phyloP scores from a whole-genome alignment of 2,329 filamentous ascomycete species.

The Alternaria tenuissima region DNA sequence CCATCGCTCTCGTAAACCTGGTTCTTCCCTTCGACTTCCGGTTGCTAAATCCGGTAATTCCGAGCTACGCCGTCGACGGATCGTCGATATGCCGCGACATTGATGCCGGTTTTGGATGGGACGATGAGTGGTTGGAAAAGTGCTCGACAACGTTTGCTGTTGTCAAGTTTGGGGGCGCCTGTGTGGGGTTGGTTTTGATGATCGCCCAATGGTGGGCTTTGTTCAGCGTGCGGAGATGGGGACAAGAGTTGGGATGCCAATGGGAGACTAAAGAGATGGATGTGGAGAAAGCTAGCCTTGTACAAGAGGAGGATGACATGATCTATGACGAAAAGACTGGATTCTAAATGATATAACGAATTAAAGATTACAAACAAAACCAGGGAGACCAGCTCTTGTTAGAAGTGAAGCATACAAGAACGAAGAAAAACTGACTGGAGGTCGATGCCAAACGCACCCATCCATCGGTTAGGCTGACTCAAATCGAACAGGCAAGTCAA shows the following conservation, averaged over 20 bases:
- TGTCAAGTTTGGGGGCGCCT: slow-evolving; percentile 33
- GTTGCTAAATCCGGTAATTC: slow-evolving; percentile 32
- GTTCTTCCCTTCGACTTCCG: slow-evolving; percentile 32
- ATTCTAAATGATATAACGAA: slow-evolving; percentile 18
- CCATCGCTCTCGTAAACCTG: slow-evolving; percentile 36
- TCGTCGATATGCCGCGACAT: slow-evolving; percentile 37
- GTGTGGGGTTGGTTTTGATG: slow-evolving; percentile 36
- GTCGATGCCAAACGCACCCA: background rate
- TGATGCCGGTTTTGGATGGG: slow-evolving; percentile 38
- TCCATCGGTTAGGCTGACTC: background rate
- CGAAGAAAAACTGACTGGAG: background rate
- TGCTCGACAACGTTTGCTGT: slow-evolving; percentile 39
- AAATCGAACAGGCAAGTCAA: slow-evolving; percentile 34
- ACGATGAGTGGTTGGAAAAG: slow-evolving; percentile 38
- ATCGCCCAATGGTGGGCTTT: slow-evolving; percentile 48
- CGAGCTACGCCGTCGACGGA: slow-evolving; percentile 32
- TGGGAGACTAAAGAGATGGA: slow-evolving; percentile 10
- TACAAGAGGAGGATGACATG: background rate
- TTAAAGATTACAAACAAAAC: slow-evolving; percentile 9
- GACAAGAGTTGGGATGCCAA: slow-evolving; percentile 20
- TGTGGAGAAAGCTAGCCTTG: slow-evolving; percentile 25
- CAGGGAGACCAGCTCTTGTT: background rate
- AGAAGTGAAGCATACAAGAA: background rate
- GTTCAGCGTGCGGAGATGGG: slow-evolving; percentile 39
- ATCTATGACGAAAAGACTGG: slow-evolving; percentile 15